Base-by-base conservation (phyloP, 129 eudicot genomes). In the Flaveria brownii region DNA sequence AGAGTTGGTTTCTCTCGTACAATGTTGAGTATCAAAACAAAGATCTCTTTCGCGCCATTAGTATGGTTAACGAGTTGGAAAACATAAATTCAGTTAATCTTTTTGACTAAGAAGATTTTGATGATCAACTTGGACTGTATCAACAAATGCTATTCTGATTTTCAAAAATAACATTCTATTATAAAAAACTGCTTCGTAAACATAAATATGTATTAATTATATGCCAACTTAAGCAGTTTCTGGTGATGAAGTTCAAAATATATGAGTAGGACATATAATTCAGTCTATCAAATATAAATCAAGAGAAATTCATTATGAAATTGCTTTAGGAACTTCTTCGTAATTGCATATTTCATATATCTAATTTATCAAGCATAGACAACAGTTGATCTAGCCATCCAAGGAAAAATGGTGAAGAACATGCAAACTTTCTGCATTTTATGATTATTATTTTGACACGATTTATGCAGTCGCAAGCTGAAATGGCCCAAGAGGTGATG, bases 401-500 rank as follows among this genome's bases (percentile, higher is more conserved):
- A 30, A 30, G 36, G 36, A 30, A 30, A 30, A 30, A 30, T 30
- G 36, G 36, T 30, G 36, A 30, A 30, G 3, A 36, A 36, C 1
- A 36, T 5, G 41, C 41, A 36, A 36, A 36, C 41, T 36, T 36
- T 36, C 41, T 36, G 41, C 41, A 36, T 36, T 36, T 36, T 36
- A 57, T 20, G 33, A 20, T 57, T 57, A 57, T n/a, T 52, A 8
- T 52, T 66, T 18, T 36, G 4, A 51, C 74, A 77, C 41, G 55
- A 14, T 67, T 11, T 67, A 54, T 63, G 66, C 82, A 79, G 82
- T 6, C 57, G 16, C 72, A 60, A 61, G n/a, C 45, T 16, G 65
- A 70, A 36, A 59, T 49, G 9, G 3, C 39, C 16, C 28, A 77
- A 45, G 55, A 49, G 17, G 16, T 49, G 54, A 49, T 49, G 73